Evolutionary conservation across 2,329 filamentous ascomycete species (phyloP).

Genomic region (Trichoderma koningiopsis): DNA sequence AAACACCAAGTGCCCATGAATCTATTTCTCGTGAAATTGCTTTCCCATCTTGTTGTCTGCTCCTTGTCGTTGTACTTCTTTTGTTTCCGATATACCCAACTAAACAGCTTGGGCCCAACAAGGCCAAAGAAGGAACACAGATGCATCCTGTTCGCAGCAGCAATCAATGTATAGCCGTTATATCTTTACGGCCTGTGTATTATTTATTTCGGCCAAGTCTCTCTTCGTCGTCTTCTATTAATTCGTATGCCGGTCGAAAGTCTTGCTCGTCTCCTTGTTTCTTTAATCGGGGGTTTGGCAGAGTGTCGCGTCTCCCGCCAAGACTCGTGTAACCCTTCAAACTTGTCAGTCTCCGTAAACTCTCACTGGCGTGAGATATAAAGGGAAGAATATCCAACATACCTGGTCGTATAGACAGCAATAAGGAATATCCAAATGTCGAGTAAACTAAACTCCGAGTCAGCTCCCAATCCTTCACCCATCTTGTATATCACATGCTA

Average conservation of each 20-base stretch:
- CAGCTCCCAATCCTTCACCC: neutral
- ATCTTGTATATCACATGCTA: neutral
- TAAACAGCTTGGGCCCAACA: neutral
- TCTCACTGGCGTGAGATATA: neutral
- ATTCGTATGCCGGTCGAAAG: slow-evolving; percentile 75
- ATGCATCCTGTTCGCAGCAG: neutral
- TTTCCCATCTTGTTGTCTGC: neutral
- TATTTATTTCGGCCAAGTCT: slow-evolving; percentile 67
- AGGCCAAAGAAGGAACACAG: neutral
- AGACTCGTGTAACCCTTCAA: slow-evolving; percentile 80
- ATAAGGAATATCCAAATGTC: slow-evolving; percentile 77
- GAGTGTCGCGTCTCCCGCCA: slow-evolving; percentile 86
- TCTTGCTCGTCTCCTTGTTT: slow-evolving; percentile 38
- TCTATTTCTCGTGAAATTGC: neutral
- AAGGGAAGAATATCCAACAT: slow-evolving; percentile 32
- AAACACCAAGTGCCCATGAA: slow-evolving; percentile 11
- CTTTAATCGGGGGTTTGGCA: slow-evolving; percentile 78
- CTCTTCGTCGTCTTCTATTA: slow-evolving; percentile 75
- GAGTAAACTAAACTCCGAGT: slow-evolving; percentile 65
- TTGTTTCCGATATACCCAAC: neutral
- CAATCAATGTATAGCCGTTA: neutral
- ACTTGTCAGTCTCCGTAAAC: neutral
- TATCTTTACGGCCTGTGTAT: neutral
- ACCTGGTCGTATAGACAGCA: slow-evolving; percentile 78
- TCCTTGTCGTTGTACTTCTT: neutral